Conservation (phyloP, 1,284 basidiomycete genomes). For the Sphaerobolus stellatus region DNA sequence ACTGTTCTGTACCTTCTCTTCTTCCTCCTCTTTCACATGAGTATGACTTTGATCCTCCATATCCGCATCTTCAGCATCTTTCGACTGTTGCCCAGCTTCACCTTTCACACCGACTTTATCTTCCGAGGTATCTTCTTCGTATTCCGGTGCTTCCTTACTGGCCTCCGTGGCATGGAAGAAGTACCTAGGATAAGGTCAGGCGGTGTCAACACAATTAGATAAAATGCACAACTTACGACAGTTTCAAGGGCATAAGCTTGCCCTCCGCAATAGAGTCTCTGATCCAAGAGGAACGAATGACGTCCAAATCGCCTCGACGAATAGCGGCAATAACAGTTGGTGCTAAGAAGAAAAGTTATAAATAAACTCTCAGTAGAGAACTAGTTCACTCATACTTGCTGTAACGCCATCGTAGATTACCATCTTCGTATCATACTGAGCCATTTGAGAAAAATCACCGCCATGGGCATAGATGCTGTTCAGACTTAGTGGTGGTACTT, state of each 20-base stretch:
- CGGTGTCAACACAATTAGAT: not conserved
- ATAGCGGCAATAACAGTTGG: conserved; percentile 18
- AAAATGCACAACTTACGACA: conserved; percentile 51
- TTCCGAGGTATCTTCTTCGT: conserved; percentile 54
- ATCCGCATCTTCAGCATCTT: too few species aligned
- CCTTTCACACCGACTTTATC: conserved; percentile 24
- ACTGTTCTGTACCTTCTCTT: conserved; percentile 34
- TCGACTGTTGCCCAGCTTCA: too few species aligned
- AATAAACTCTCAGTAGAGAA: not conserved
- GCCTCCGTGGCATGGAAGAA: conserved; percentile 69
- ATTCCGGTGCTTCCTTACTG: conserved; percentile 45
- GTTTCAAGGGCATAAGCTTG: conserved; percentile 56
- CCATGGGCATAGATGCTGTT: conserved; percentile 74
- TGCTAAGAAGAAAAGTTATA: conserved; percentile 2
- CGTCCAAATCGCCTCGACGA: conserved; percentile 14
- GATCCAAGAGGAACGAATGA: conserved; percentile 9
- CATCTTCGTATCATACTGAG: conserved; percentile 57
- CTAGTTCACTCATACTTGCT: conserved; percentile 5
- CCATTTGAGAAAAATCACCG: conserved; percentile 69
- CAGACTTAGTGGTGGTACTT: conserved; percentile 1
- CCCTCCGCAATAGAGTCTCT: conserved; percentile 51
- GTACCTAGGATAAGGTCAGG: conserved; percentile 45
- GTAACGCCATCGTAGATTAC: conserved; percentile 10
- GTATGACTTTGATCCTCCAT: not conserved
- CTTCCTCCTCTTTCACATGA: not conserved